phyloP scores from a whole-genome alignment of 2,329 filamentous ascomycete genomes.

The Rhynchosporium agropyri region DNA sequence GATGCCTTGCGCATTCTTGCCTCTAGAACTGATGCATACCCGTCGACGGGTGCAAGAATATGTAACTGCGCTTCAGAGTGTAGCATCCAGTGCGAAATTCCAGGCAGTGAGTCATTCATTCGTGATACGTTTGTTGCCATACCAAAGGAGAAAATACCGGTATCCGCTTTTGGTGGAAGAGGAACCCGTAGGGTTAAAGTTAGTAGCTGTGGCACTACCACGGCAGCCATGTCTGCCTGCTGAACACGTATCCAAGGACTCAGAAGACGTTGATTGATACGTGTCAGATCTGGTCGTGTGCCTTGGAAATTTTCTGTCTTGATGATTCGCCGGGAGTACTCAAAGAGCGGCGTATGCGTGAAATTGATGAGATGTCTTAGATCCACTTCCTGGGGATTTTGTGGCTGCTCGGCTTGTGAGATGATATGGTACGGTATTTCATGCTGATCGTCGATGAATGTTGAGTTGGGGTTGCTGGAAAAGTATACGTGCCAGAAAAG shows the following conservation, averaged over 20 bases:
- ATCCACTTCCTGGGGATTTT: neutral
- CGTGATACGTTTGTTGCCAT: constrained; percentile 9
- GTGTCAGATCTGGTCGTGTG: constrained; percentile 10
- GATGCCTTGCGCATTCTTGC: neutral
- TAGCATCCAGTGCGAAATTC: constrained; percentile 13
- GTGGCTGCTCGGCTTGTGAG: neutral
- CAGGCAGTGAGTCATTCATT: neutral
- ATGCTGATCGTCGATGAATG: neutral
- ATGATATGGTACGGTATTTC: neutral
- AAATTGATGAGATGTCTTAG: neutral
- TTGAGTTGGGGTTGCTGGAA: neutral
- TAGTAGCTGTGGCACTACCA: neutral
- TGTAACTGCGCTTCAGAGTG: constrained; percentile 10
- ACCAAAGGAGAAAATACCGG: constrained; percentile 14
- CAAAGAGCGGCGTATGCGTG: neutral
- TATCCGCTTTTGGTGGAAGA: neutral
- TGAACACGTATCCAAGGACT: constrained; percentile 8
- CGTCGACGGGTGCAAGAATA: constrained; percentile 9
- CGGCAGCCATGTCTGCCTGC: neutral
- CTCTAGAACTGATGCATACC: neutral
- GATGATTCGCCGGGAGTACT: constrained; percentile 13
- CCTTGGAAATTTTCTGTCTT: neutral
- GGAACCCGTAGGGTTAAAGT: neutral
- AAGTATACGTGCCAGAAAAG: constrained; percentile 12
- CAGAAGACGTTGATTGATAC: neutral